Base-by-base conservation (phyloP, 768 basidiomycete genomes). In the Tylopilus sp. region DNA sequence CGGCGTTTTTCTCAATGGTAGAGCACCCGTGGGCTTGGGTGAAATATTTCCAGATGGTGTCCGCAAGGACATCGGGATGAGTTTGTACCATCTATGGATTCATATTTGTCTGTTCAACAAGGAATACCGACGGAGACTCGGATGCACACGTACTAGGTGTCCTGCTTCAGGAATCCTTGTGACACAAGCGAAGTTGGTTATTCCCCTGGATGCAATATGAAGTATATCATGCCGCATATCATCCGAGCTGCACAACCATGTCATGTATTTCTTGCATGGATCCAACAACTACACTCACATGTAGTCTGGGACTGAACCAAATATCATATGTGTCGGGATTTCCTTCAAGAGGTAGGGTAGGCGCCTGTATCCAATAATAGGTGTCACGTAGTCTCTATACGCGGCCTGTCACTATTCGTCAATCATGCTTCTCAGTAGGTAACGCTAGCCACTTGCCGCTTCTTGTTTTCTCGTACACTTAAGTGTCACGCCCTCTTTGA, bases 401-500 rank as follows among this genome's bases (percentile, higher is more conserved):
- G 39, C 22, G 23, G 39, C 39, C 30, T 48, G 12, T 13, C 20
- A 9, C 15, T 9, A 13, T 31, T 5, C 31, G 31, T 31, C 11
- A 13, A 30, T 2, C 31, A 4, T 11, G 4, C n/a, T 4, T 4
- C 30, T 40, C 2, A 6, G 39, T 22, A 18, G 12, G 4, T 33
- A 13, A 12, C 2, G 6, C 31, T 31, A 31, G 12, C 30, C 7
- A 17, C 35, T 18, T 5, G 28, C 46, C 0, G 25, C 46, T n/a
- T 47, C 23, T 8, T 47, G 46, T 39, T 39, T 47, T 28, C 1
- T 48, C 10, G 50, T 45, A 25, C 44, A 43, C 5, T 49, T 52
- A n/a, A 55, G 44, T 3, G 57, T 49, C 18, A 49, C 47, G 3
- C 57, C 53, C 2, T 40, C 20, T 13, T 26, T 36, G 11, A 10